phyloP scores from a whole-genome alignment of 1,284 basidiomycete genomes.

The Ceratobasidium sp. region DNA sequence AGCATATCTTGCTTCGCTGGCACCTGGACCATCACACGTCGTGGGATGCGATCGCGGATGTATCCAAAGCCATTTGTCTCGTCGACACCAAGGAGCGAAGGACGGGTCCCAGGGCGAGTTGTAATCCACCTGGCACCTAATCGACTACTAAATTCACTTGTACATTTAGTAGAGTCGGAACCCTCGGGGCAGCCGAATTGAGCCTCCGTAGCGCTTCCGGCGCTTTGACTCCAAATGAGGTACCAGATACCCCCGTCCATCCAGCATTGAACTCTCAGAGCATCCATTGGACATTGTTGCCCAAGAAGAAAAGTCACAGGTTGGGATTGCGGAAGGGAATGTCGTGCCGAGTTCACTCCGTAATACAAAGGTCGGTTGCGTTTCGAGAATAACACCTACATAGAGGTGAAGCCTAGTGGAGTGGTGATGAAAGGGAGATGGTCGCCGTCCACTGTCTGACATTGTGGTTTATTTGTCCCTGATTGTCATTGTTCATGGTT shows the following conservation, averaged over 20 bases:
- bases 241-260: constrained; percentile 6
- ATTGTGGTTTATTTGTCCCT: not conserved
- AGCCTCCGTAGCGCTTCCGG: not conserved
- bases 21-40: not conserved
- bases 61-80: not conserved
- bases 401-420: not conserved
- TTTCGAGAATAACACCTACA: not conserved
- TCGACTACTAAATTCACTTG: not conserved
- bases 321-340: not conserved
- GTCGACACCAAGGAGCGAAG: not conserved
- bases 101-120: not conserved
- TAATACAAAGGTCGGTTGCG: not conserved
- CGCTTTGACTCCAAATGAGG: not conserved
- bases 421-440: not conserved
- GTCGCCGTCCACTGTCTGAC: not conserved
- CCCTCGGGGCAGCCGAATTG: too few species aligned
- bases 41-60: not conserved
- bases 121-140: too few species aligned
- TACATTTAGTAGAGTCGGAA: not conserved
- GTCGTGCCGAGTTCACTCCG: not conserved
- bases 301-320: not conserved
- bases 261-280: not conserved
- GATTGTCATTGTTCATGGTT: not conserved
- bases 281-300: not conserved
- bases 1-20: not conserved